Evolutionary conservation across 2,329 filamentous ascomycete genomes (phyloP).

Genomic region (Xylaria sp.): DNA sequence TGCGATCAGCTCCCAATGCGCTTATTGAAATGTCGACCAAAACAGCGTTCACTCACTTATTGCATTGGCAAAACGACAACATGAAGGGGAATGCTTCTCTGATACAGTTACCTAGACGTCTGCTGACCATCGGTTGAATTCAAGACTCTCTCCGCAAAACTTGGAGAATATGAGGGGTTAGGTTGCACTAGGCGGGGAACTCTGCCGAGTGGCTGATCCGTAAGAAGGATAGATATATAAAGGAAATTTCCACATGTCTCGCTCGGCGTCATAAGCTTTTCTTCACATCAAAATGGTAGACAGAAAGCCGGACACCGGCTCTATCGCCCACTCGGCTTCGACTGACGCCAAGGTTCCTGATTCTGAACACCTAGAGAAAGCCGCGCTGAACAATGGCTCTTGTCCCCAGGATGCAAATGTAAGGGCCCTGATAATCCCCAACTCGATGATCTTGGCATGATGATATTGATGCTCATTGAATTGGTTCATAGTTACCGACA

Average conservation of each 20-base stretch:
- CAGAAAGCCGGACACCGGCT: background rate
- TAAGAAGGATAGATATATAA: background rate
- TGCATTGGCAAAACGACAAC: background rate
- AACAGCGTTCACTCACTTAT: background rate
- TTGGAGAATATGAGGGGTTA: background rate
- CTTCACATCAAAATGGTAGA: background rate
- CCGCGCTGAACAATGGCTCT: background rate
- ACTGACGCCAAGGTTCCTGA: background rate
- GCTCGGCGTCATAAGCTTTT: background rate
- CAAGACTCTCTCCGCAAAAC: conserved; percentile 6
- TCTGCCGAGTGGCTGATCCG: background rate
- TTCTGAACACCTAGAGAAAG: background rate
- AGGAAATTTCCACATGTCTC: background rate
- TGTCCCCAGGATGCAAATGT: background rate
- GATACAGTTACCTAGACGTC: background rate
- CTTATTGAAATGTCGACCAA: background rate
- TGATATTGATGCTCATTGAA: background rate
- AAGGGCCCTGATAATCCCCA: background rate
- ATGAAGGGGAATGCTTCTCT: background rate
- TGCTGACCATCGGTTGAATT: background rate
- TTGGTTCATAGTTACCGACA: background rate
- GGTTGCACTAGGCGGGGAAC: background rate
- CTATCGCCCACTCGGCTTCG: background rate
- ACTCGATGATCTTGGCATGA: background rate
- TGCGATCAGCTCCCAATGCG: too few relatives aligned